These are phyloP conservation scores for Candida alai DNA, from an alignment of 805 yeast genomes.

Conservation along the genomic window DNA sequence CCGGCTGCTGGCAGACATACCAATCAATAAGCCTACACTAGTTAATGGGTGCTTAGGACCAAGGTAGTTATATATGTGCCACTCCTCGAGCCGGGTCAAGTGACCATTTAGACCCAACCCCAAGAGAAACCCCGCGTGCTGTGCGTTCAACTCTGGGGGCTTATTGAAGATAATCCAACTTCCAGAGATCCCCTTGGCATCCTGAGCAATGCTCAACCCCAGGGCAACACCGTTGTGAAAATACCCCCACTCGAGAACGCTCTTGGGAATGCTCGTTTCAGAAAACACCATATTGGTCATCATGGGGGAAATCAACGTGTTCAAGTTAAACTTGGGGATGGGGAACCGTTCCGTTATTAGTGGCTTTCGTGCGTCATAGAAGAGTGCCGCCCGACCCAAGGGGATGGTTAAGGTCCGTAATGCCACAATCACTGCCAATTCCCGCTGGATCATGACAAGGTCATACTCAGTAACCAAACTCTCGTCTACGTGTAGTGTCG, in stretches of 20 bases:
- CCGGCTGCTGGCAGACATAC: constrained; percentile 84
- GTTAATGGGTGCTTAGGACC: constrained; percentile 86
- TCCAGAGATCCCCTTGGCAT: constrained; percentile 69
- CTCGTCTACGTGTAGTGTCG: constrained; percentile 34
- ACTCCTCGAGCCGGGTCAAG: constrained; percentile 76
- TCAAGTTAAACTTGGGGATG: constrained; percentile 70
- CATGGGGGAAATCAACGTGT: constrained; percentile 59
- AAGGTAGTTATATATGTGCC: constrained; percentile 92
- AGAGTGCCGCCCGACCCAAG: constrained; percentile 73
- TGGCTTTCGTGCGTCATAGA: constrained; percentile 66
- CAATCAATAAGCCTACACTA: constrained; percentile 82
- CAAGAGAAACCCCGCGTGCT: constrained; percentile 91
- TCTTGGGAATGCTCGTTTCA: constrained; percentile 47
- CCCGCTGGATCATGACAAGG: constrained; percentile 50
- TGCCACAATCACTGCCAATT: constrained; percentile 57
- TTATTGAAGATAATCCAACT: constrained; percentile 90
- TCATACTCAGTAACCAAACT: constrained; percentile 51
- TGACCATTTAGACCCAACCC: constrained; percentile 94
- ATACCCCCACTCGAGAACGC: constrained; percentile 69
- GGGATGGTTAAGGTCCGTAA: constrained; percentile 73
- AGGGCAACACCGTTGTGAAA: constrained; percentile 91
- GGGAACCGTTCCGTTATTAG: constrained; percentile 81
- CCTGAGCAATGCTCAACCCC: constrained; percentile 71
- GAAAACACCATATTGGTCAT: constrained; percentile 61
- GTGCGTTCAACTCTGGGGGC: constrained; percentile 66